These are phyloP conservation scores for Ganoderma boninense DNA, from an alignment of 1,284 basidiomycete species.

Conservation along the genomic window DNA sequence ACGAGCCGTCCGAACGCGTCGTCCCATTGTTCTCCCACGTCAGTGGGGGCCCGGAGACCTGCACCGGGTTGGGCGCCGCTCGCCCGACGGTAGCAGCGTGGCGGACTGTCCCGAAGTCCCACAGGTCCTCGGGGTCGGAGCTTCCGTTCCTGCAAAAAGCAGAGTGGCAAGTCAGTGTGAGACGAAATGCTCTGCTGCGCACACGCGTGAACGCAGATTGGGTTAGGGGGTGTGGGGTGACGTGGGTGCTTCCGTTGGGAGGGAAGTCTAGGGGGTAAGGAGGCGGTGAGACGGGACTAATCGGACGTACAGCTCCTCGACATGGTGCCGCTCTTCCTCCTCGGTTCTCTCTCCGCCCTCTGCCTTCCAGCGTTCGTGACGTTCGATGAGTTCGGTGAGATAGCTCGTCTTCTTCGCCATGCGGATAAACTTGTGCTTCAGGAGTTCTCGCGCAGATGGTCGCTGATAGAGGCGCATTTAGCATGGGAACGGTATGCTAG, in stretches of 20 bases:
- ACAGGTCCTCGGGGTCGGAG: constrained; percentile 84
- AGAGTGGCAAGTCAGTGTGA: background rate
- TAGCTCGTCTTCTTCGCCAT: constrained; percentile 95
- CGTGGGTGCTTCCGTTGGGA: background rate
- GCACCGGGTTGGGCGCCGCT: constrained; percentile 57
- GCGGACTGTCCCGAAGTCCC: constrained; percentile 94
- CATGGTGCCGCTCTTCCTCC: constrained; percentile 70
- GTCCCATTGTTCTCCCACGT: constrained; percentile 81
- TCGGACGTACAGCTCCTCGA: constrained; percentile 65
- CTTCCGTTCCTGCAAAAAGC: constrained; percentile 53
- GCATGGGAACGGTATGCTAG: constrained; percentile 13
- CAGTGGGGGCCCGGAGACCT: constrained; percentile 69
- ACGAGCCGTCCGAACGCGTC: constrained; percentile 47
- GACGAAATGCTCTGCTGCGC: background rate
- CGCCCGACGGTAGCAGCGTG: constrained; percentile 76
- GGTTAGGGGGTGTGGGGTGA: background rate
- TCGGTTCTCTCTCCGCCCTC: constrained; percentile 84
- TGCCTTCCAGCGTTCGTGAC: constrained; percentile 93
- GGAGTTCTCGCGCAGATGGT: constrained; percentile 91
- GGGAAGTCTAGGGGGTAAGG: background rate
- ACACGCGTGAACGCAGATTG: background rate
- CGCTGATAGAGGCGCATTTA: constrained; percentile 58
- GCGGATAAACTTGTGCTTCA: constrained; percentile 96
- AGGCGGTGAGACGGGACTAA: background rate
- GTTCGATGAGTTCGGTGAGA: constrained; percentile 94